Base-by-base conservation (phyloP, 2,329 filamentous ascomycete species). In the Trichoderma koningiopsis region DNA sequence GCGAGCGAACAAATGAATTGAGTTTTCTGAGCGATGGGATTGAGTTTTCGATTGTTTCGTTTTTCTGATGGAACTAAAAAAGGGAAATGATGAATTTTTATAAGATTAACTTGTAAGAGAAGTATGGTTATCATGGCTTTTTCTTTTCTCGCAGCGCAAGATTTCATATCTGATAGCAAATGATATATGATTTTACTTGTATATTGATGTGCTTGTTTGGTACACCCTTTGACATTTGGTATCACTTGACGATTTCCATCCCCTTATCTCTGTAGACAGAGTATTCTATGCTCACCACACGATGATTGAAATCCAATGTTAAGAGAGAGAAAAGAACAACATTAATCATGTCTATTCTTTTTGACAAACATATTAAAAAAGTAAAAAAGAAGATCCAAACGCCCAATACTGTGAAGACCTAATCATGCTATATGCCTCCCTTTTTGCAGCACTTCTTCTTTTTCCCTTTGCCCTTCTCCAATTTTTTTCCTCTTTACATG, bases 381-480 rank as follows among this genome's bases (percentile, higher is more conserved):
- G 19, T 43, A n/a, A 35, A 24, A 35, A 24, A 56, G 27, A 43
- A 43, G 40, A 43, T 56, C 71, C 71, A 62, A 53, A 53, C 52
- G 65, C 62, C 65, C 40, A 57, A 70, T 43, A 60, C 47, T 31
- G 52, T 43, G 40, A 43, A 69, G 63, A 56, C 33, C 31, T 53
- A 14, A 14, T 53, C 49, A 69, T 47, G 55, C 69, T 59, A 71
- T 59, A 71, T 49, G 65, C 35, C 47, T 60, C 40, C 68, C 33
- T 35, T 61, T 61, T 40, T 31, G 52, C 49, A 40, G 40, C 37
- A 33, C 29, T 57, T 27, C 43, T 24, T 14, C 33, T 14, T 35
- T 47, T 33, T 8, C 14, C 40, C 14, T 47, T 69, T 52, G 29
- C n/a, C 47, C 6, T 5, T 13, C 47, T 24, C 47, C 47, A 24